A percentile compares a stretch with the other conserved stretches of the same genome.
Conservation (phyloP, 768 basidiomycete species). For the Kwoniella mangroviensis region DNA sequence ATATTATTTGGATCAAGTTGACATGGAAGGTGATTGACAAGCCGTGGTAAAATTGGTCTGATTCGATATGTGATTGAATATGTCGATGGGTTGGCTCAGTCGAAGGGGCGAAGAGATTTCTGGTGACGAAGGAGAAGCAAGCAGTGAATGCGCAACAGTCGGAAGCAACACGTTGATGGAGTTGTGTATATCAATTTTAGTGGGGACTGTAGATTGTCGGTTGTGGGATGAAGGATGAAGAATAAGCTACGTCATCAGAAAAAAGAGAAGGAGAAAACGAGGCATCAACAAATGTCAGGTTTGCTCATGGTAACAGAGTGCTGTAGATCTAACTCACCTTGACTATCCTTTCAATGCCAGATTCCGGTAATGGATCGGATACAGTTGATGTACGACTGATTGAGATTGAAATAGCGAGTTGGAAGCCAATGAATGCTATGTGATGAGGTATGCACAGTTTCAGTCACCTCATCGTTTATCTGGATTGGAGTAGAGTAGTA, state of each 20-base stretch:
- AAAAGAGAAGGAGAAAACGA: background rate
- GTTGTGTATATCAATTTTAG: slow-evolving; percentile 57
- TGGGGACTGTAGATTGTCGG: slow-evolving; percentile 59
- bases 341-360: background rate
- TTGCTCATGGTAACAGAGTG: background rate
- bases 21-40: background rate
- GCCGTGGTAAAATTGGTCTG: background rate
- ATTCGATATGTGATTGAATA: background rate
- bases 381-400: background rate
- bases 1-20: background rate
- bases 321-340: background rate
- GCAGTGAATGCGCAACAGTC: too few species aligned
- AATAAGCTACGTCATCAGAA: background rate
- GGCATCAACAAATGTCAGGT: background rate
- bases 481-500: too few species aligned
- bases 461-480: too few species aligned
- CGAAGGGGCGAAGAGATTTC: too few species aligned
- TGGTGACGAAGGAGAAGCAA: too few species aligned
- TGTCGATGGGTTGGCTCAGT: too few species aligned
- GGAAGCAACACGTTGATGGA: too few species aligned
- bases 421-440: too few species aligned
- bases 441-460: too few species aligned
- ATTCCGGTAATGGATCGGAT: background rate
- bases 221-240: background rate
- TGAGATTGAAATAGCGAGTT: too few species aligned